phyloP scores from a whole-genome alignment of 257 asterid species.

The Striga asiatica region DNA sequence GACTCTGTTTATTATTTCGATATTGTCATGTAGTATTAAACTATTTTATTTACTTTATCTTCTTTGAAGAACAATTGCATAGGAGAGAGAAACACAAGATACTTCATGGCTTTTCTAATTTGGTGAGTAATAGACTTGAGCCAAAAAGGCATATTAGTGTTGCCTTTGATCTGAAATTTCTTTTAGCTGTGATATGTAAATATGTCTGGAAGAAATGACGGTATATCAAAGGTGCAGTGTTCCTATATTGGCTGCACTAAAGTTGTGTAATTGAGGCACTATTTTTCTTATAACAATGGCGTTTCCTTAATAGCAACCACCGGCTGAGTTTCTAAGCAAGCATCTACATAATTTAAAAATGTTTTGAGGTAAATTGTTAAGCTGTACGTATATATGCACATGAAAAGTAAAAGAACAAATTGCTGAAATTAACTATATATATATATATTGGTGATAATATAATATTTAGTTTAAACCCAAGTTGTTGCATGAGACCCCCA shows the following conservation, averaged over 20 bases:
- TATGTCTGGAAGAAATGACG: not conserved
- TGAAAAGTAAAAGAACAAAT: not conserved
- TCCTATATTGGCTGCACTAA: not conserved
- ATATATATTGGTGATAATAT: not conserved
- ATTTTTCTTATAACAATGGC: not conserved
- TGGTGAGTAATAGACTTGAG: slow-evolving; percentile 53
- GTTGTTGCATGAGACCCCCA: not conserved
- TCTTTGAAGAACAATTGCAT: slow-evolving; percentile 84
- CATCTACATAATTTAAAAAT: not conserved
- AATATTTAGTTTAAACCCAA: not conserved
- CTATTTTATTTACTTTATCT: slow-evolving; percentile 15
- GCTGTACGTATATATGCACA: too few species aligned
- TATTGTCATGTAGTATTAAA: slow-evolving; percentile 7
- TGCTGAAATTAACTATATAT: not conserved
- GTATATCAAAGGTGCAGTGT: not conserved
- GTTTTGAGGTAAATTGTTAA: not conserved
- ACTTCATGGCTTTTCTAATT: slow-evolving; percentile 87
- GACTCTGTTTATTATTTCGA: slow-evolving; percentile 4
- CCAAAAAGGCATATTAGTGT: slow-evolving; percentile 8
- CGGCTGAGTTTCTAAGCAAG: not conserved
- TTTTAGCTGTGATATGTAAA: slow-evolving; percentile 1
- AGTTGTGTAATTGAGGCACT: slow-evolving; percentile 4
- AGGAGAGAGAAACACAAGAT: slow-evolving; percentile 91
- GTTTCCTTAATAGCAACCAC: not conserved
- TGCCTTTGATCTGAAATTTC: not conserved